Conservation (phyloP, 108 stramenopile species). For the Epithemia pelagica region DNA sequence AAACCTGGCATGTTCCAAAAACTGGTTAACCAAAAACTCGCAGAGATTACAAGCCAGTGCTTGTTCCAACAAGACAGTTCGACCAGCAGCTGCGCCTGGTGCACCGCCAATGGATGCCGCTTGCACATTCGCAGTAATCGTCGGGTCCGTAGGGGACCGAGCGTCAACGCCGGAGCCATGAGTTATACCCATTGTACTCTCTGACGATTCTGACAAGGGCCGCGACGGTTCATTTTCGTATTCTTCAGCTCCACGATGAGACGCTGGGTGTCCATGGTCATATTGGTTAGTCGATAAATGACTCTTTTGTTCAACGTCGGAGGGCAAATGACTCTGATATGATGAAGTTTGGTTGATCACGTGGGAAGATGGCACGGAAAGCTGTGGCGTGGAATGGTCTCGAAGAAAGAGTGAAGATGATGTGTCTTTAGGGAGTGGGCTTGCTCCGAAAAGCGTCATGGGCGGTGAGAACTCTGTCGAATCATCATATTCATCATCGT, state of each 20-base stretch:
- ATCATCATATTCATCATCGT: neutral
- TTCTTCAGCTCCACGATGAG: neutral
- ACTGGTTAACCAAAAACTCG: constrained; percentile 33
- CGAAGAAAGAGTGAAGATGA: neutral
- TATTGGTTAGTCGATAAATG: neutral
- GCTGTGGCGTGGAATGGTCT: neutral
- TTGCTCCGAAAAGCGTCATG: neutral
- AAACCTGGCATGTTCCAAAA: constrained; percentile 44
- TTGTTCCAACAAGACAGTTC: constrained; percentile 38
- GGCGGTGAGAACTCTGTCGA: neutral
- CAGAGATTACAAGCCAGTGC: constrained; percentile 36
- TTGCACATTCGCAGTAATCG: constrained; percentile 31
- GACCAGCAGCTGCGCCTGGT: constrained; percentile 46
- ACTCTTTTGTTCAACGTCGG: neutral
- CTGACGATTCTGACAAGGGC: neutral
- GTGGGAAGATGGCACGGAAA: neutral
- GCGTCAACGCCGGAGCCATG: constrained; percentile 50
- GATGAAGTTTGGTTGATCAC: too few relatives aligned
- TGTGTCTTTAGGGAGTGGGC: neutral
- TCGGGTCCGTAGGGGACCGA: constrained; percentile 35
- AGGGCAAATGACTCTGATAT: neutral
- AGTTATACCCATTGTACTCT: neutral
- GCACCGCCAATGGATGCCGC: constrained; percentile 32
- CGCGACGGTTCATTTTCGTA: neutral
- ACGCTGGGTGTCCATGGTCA: neutral